phyloP scores from a whole-genome alignment of 352 stramenopile species.

The Ophiocytium majus region DNA sequence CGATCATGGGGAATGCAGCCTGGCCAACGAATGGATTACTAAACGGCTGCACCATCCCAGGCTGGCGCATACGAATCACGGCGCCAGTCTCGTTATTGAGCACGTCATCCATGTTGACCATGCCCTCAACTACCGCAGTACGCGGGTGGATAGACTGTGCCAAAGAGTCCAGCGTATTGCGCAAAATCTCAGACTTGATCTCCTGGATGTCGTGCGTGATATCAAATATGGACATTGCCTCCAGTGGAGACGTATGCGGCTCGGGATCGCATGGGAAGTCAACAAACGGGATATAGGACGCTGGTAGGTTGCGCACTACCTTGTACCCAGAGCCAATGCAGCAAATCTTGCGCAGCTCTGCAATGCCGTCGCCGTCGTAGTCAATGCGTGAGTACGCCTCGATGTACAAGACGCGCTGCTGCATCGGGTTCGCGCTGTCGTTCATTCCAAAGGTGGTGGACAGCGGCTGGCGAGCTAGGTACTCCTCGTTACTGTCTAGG shows the following conservation, averaged over 20 bases:
- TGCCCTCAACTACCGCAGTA: background rate
- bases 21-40: background rate
- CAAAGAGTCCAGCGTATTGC: background rate
- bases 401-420: background rate
- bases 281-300: background rate
- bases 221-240: background rate
- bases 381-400: background rate
- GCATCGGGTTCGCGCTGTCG: background rate
- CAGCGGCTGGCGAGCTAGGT: background rate
- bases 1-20: background rate
- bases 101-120: background rate
- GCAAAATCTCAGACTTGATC: background rate
- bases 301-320: too few species aligned
- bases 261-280: background rate
- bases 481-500: background rate
- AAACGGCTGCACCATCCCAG: background rate
- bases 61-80: background rate
- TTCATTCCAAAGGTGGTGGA: background rate
- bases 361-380: slow-evolving; percentile 5
- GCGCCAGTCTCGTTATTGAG: background rate
- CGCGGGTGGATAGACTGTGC: background rate
- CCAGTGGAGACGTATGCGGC: background rate
- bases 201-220: background rate
- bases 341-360: background rate
- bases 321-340: too few species aligned